These are phyloP conservation scores for Dovyalis caffra DNA, from an alignment of 345 rosid genomes.

Conservation along the genomic window DNA sequence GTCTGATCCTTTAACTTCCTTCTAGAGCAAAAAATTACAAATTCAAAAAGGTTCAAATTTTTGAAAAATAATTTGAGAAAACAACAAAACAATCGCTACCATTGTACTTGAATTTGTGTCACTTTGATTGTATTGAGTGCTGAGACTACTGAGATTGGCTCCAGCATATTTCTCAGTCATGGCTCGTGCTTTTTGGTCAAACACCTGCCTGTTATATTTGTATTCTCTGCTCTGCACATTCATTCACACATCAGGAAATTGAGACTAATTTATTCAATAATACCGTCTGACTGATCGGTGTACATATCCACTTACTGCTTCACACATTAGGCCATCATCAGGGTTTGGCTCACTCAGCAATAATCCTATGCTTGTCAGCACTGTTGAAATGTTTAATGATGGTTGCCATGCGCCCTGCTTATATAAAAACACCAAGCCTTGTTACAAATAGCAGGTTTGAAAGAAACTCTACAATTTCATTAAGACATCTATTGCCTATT, in stretches of 20 bases:
- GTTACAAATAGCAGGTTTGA: constrained; percentile 7
- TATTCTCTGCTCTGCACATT: constrained; percentile 70
- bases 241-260: constrained; percentile 14
- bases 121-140: constrained; percentile 25
- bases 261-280: neutral
- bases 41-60: neutral
- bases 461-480: neutral
- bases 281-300: neutral
- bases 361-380: constrained; percentile 64
- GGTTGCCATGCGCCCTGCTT: constrained; percentile 91
- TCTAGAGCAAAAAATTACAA: constrained; percentile 33
- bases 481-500: no score
- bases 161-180: constrained; percentile 73
- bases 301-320: constrained; percentile 53
- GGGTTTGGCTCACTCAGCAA: constrained; percentile 79
- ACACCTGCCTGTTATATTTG: constrained; percentile 71
- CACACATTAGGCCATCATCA: constrained; percentile 82
- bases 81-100: constrained; percentile 2
- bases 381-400: constrained; percentile 78
- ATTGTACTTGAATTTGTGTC: constrained; percentile 23
- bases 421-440: constrained; percentile 8
- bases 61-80: neutral
- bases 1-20: constrained; percentile 25
- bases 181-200: constrained; percentile 62
- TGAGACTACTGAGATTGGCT: constrained; percentile 29